phyloP scores from a whole-genome alignment of 73 alveolate species.

The Symbiodinium natans region DNA sequence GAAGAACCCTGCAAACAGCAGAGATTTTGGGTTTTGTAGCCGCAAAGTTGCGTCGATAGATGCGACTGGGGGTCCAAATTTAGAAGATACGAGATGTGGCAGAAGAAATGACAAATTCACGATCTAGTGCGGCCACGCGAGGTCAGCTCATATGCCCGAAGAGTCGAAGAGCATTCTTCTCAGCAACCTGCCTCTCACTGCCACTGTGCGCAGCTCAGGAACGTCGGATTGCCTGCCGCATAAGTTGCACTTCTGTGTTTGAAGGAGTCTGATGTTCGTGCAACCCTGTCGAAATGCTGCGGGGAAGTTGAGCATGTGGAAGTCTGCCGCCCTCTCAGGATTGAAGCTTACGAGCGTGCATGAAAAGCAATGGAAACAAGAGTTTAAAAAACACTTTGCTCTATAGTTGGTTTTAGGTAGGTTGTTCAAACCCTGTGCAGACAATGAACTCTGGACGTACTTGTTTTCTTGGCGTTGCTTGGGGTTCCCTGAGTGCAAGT shows the following conservation, averaged over 20 bases:
- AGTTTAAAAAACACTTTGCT: too few species aligned
- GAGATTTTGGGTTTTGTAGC: background rate
- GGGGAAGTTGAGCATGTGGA: background rate
- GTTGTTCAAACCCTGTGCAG: too few species aligned
- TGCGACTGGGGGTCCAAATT: too few species aligned
- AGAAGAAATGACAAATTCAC: background rate
- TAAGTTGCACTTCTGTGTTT: background rate
- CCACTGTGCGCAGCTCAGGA: background rate
- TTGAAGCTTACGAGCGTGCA: too few species aligned
- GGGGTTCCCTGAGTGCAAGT: too few species aligned
- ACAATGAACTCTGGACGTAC: too few species aligned
- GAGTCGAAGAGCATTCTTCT: constrained; percentile 30
- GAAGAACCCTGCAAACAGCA: too few species aligned
- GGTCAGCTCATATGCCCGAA: background rate
- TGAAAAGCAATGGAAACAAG: too few species aligned
- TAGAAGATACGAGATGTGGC: too few species aligned
- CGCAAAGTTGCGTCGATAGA: too few species aligned
- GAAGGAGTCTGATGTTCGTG: background rate
- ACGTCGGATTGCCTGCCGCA: background rate
- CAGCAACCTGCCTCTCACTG: constrained; percentile 39
- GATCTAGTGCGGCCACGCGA: background rate
- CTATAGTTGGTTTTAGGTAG: too few species aligned
- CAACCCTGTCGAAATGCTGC: background rate
- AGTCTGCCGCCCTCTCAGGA: background rate
- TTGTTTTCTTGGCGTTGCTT: too few species aligned